These are phyloP conservation scores for Verticillium dahliae DNA, from an alignment of 2,329 filamentous ascomycete species.

Conservation along the genomic window DNA sequence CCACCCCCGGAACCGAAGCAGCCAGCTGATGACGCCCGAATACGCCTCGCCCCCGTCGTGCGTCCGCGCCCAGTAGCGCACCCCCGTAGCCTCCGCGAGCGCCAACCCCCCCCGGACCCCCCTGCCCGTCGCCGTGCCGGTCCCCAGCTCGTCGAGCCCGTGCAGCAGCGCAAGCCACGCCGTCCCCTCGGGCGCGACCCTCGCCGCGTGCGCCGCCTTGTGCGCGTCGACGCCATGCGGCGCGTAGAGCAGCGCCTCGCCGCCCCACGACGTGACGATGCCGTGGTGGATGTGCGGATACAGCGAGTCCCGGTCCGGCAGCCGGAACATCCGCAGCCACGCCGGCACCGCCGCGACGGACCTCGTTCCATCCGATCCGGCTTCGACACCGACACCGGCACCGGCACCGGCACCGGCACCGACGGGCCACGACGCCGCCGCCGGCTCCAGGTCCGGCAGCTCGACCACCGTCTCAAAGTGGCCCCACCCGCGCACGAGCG, in stretches of 20 bases:
- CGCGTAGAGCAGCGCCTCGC: slow-evolving; percentile 1
- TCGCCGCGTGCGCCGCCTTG: background rate
- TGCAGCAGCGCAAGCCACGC: slow-evolving; percentile 1
- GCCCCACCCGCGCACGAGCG: background rate
- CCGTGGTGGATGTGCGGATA: background rate
- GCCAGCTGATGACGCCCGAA: background rate
- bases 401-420: too few relatives aligned
- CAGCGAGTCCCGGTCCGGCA: background rate
- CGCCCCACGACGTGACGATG: background rate
- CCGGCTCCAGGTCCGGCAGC: slow-evolving; percentile 2
- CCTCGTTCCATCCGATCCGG: too few relatives aligned
- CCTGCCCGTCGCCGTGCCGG: background rate
- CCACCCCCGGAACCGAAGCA: background rate
- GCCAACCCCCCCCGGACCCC: slow-evolving; percentile 1
- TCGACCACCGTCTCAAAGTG: slow-evolving; percentile 1
- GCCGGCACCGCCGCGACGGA: background rate
- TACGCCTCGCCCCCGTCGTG: slow-evolving; percentile 1
- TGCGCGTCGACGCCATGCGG: slow-evolving; percentile 2
- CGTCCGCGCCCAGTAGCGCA: slow-evolving; percentile 3
- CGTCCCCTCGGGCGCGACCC: background rate
- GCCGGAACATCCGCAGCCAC: slow-evolving; percentile 2
- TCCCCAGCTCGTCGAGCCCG: background rate
- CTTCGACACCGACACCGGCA: too few relatives aligned
- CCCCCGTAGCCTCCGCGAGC: background rate
- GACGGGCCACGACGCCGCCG: background rate